phyloP scores from a whole-genome alignment of 805 yeast species.

The Metschnikowia corniflorae region DNA sequence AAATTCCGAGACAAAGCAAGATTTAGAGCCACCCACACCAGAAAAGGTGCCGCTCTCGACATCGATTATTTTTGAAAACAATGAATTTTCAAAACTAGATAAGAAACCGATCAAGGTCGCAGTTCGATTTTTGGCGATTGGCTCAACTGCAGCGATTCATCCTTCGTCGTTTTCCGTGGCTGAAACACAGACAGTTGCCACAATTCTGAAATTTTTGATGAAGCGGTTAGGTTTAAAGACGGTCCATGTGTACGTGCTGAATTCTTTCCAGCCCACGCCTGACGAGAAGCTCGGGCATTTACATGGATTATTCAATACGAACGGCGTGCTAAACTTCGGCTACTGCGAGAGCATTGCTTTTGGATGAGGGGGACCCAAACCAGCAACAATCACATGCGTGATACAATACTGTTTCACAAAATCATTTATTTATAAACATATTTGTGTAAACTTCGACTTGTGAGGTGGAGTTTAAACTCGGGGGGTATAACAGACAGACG shows the following conservation, averaged over 20 bases:
- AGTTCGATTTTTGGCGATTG: slow-evolving; percentile 57
- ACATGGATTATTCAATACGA: slow-evolving; percentile 26
- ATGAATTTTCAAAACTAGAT: neutral
- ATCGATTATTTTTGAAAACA: slow-evolving; percentile 4
- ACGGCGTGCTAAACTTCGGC: slow-evolving; percentile 34
- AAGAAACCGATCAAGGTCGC: slow-evolving; percentile 31
- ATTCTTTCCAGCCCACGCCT: slow-evolving; percentile 40
- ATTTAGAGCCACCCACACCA: slow-evolving; percentile 6
- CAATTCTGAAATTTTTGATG: slow-evolving; percentile 43
- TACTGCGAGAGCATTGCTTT: slow-evolving; percentile 41
- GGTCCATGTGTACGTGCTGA: slow-evolving; percentile 36
- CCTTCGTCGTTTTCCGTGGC: slow-evolving; percentile 53
- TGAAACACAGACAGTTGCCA: slow-evolving; percentile 43
- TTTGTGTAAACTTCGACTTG: no score
- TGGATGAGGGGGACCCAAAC: slow-evolving; percentile 21
- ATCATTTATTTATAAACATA: neutral
- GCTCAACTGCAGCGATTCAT: slow-evolving; percentile 48
- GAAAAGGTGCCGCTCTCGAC: slow-evolving; percentile 12
- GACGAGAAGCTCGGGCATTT: slow-evolving; percentile 37
- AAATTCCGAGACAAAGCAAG: slow-evolving; percentile 1
- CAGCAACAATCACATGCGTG: no score
- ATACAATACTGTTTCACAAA: neutral
- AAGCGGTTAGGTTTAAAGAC: slow-evolving; percentile 12
- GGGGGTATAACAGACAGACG: slow-evolving; percentile 11
- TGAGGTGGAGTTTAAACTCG: no score